Base-by-base conservation (phyloP, 2,329 filamentous ascomycete genomes). In the Beauveria scarabaeidicola region DNA sequence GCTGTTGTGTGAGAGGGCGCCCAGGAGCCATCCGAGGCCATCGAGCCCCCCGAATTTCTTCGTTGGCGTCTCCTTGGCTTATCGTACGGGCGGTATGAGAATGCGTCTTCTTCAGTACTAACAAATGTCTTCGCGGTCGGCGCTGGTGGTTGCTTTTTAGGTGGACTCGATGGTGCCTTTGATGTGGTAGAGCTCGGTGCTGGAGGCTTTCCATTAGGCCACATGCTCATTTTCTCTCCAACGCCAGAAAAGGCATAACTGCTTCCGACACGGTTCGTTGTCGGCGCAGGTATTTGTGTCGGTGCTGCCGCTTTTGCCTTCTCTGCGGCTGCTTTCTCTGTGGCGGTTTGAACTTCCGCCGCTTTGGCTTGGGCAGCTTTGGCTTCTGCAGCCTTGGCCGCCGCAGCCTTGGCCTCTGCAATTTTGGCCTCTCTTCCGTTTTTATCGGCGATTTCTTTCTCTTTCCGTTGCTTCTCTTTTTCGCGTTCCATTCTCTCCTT, bases 11-110 rank as follows among this genome's bases (percentile, higher is more conserved):
- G 85, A 10, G 91, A 95, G 1, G 89, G 83, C 2, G 91, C 88
- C 73, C 93, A 97, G 0, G 91, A 96, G 15, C 88, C 89, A 68
- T 96, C 91, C 17, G 91, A 96, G 8, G 87, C 86, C 25, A 87
- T 77, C 0, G 88, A 88, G 29, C 88, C 86, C 19, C 82, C 78
- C n/a, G 88, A 87, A 60, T 82, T 83, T 62, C 81, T 83, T 63
- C 84, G 81, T 19, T 72, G 70, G 9, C 80, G 78, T 57, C 78
- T 78, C 67, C 81, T 85, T 2, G 86, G 81, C 65, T 84, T 81
- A 69, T 93, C 89, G 71, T 92, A 92, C 1, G 90, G 88, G 53
- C 89, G 85, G 72, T 84, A 92, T 1, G 89, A 91, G 70, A 88
- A 85, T 3, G 80, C 77, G 63, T 87, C 83, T 54, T 88, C 85